Evolutionary conservation across 495 filamentous ascomycete genomes (phyloP).

Genomic region (Hyaloscypha bicolor): DNA sequence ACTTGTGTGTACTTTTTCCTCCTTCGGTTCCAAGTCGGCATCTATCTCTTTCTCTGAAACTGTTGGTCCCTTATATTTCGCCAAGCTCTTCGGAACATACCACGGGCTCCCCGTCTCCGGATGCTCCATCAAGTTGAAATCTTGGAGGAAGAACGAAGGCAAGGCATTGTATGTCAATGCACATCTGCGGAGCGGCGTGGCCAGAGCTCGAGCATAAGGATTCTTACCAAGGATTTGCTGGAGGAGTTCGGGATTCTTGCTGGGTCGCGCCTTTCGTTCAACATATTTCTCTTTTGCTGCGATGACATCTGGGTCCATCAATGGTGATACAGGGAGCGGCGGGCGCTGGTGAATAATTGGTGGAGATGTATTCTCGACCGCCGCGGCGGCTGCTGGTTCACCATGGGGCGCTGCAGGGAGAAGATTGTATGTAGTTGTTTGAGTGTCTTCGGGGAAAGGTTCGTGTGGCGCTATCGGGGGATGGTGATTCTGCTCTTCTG

Average conservation of each 20-base stretch:
- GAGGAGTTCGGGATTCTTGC: conserved; percentile 39
- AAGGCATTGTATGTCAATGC: conserved; percentile 53
- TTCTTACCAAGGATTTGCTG: conserved; percentile 57
- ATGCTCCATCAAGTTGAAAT: conserved; percentile 59
- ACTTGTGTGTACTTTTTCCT: background rate
- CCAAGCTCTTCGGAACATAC: conserved; percentile 57
- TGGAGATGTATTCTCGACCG: background rate
- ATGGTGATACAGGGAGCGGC: conserved; percentile 48
- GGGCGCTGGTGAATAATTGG: background rate
- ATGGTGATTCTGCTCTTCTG: background rate
- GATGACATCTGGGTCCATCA: conserved; percentile 52
- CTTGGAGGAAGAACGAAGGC: conserved; percentile 65
- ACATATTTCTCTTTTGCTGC: conserved; percentile 37
- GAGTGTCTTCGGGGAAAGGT: background rate
- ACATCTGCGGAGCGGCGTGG: conserved; percentile 66
- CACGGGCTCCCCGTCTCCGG: conserved; percentile 58
- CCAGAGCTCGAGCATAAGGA: conserved; percentile 66
- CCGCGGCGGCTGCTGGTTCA: background rate
- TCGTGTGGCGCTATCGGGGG: background rate
- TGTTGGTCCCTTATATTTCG: background rate
- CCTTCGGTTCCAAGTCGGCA: background rate
- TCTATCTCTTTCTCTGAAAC: background rate
- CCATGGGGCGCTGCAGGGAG: background rate
- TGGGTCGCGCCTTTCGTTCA: conserved; percentile 13
- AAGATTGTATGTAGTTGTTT: background rate